These are phyloP conservation scores for Thermothelomyces thermophilus DNA, from an alignment of 2,329 filamentous ascomycete species.

Conservation along the genomic window DNA sequence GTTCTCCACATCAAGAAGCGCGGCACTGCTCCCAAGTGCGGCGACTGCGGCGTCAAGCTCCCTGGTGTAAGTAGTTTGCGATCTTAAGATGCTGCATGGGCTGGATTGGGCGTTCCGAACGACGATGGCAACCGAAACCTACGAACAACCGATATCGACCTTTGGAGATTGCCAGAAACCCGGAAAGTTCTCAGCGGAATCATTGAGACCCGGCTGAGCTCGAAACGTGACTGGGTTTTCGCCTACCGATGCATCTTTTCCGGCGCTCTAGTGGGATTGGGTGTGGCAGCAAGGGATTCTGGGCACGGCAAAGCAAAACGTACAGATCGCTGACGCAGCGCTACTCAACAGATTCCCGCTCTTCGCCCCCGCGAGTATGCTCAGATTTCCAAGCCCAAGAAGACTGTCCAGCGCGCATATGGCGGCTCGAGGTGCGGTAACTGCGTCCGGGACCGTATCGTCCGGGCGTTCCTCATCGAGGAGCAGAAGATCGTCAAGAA, in stretches of 20 bases:
- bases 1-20: conserved; percentile 99
- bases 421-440: conserved; percentile 97
- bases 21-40: conserved; percentile 95
- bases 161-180: background rate
- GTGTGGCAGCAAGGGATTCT: too few species aligned
- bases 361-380: conserved; percentile 98
- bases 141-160: background rate
- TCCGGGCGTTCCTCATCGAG: conserved; percentile 98
- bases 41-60: conserved; percentile 98
- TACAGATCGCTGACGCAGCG: conserved; percentile 27
- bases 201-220: too few species aligned
- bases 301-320: background rate
- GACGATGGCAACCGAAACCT: background rate
- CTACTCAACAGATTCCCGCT: conserved; percentile 68
- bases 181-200: too few species aligned
- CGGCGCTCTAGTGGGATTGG: too few species aligned
- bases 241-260: too few species aligned
- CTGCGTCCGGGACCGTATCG: conserved; percentile 97
- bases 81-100: conserved; percentile 11
- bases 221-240: too few species aligned
- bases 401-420: conserved; percentile 98
- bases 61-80: conserved; percentile 72
- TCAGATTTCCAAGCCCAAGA: conserved; percentile 95
- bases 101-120: background rate
- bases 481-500: conserved; percentile 99